phyloP scores from a whole-genome alignment of 441 rosid species.

The Flueggea neowawraea region DNA sequence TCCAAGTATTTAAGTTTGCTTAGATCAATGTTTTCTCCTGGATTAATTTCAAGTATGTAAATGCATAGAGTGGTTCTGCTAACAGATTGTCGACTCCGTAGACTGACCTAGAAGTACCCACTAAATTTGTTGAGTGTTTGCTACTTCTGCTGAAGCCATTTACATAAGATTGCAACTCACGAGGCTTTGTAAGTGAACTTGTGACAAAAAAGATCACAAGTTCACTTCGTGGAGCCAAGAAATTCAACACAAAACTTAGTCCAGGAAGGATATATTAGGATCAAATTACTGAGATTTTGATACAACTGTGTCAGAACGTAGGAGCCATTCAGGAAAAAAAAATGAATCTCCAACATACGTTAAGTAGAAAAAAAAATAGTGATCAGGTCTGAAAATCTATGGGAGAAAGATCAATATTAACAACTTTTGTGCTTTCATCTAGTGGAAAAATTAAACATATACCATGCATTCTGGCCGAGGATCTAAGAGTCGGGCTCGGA shows the following conservation, averaged over 20 bases:
- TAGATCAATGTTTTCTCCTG: background rate
- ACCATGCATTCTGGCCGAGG: constrained; percentile 8
- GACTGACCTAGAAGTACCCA: no score
- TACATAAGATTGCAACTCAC: no score
- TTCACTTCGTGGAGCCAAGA: no score
- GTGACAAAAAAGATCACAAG: no score
- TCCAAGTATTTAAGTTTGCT: constrained; percentile 20
- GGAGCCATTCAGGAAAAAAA: background rate
- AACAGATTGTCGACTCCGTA: no score
- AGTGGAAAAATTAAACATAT: constrained; percentile 9
- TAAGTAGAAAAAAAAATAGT: background rate
- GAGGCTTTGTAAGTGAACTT: no score
- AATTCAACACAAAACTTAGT: no score
- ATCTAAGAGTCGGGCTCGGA: constrained; percentile 51
- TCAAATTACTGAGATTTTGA: background rate
- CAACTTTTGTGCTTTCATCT: constrained; percentile 19
- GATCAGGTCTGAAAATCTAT: constrained; percentile 13
- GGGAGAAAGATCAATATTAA: constrained; percentile 24
- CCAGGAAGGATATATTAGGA: no score
- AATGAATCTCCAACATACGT: background rate
- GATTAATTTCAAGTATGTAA: no score
- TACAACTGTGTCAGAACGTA: background rate
- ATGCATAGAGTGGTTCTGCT: no score
- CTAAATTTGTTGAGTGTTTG: no score
- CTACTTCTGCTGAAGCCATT: no score